Conservation (phyloP, 2,329 filamentous ascomycete species). For the Fusarium kyushuense region DNA sequence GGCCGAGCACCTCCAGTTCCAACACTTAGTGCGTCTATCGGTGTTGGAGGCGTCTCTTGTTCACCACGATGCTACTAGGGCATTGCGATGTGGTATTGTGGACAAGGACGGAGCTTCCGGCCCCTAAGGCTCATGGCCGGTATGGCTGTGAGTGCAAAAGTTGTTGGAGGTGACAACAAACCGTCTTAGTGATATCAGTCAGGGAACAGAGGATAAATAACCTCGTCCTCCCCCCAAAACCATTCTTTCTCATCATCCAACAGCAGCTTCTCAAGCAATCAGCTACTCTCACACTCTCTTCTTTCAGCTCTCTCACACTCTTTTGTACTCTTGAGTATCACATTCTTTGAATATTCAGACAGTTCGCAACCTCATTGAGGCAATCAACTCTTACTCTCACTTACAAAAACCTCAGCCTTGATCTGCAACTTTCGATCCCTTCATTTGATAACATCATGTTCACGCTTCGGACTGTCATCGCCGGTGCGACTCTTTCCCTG, state of each 20-base stretch:
- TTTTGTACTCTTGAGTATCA: constrained; percentile 30
- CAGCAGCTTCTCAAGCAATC: constrained; percentile 43
- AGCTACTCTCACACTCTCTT: constrained; percentile 39
- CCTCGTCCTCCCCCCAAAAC: constrained; percentile 13
- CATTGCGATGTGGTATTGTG: constrained; percentile 23
- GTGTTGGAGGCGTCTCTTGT: constrained; percentile 9
- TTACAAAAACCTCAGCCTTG: constrained; percentile 17
- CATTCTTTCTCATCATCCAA: constrained; percentile 31
- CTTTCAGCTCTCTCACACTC: constrained; percentile 27
- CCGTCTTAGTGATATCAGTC: background rate
- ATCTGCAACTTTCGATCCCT: constrained; percentile 30
- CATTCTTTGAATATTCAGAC: constrained; percentile 39
- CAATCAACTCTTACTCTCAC: constrained; percentile 6
- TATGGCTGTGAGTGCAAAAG: constrained; percentile 12
- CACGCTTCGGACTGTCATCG: constrained; percentile 48
- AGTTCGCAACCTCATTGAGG: constrained; percentile 28
- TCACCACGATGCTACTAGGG: constrained; percentile 1
- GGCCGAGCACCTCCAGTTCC: constrained; percentile 12
- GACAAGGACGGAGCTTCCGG: constrained; percentile 36
- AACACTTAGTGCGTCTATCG: constrained; percentile 2
- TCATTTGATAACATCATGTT: constrained; percentile 36
- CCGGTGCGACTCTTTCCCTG: constrained; percentile 56
- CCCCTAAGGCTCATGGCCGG: constrained; percentile 11
- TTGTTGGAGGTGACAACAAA: constrained; percentile 3
- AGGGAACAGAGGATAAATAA: constrained; percentile 42